Percentiles rank a stretch among this genome's conserved stretches.
Conservation (phyloP, 768 basidiomycete genomes). For the Polyporus arcularius region DNA sequence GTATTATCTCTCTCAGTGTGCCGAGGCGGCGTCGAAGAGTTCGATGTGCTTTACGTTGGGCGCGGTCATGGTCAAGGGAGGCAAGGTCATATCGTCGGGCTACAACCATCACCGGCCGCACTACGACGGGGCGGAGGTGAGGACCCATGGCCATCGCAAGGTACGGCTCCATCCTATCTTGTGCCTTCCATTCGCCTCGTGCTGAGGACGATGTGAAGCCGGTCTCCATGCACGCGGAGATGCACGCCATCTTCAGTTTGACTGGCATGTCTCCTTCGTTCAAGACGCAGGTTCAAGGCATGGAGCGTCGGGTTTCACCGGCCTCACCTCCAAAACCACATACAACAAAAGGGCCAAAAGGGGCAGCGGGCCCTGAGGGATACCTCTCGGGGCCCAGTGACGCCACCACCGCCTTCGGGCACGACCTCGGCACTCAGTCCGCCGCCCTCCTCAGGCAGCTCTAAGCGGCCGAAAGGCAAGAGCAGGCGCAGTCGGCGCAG, state of each 20-base stretch:
- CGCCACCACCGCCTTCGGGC: background rate
- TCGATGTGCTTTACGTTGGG: conserved; percentile 52
- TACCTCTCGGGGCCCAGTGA: conserved; percentile 15
- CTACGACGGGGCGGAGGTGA: conserved; percentile 48
- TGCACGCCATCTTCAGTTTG: conserved; percentile 57
- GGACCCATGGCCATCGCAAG: conserved; percentile 42
- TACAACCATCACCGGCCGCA: conserved; percentile 57
- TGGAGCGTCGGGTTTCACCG: conserved; percentile 32
- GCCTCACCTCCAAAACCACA: conserved; percentile 24
- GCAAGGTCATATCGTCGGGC: conserved; percentile 53
- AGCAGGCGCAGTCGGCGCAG: conserved; percentile 5
- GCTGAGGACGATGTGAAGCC: conserved; percentile 20
- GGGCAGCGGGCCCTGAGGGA: conserved; percentile 19
- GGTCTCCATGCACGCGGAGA: conserved; percentile 61
- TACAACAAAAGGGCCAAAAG: conserved; percentile 26
- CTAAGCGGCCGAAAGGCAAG: conserved; percentile 16
- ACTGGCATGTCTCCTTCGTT: conserved; percentile 52
- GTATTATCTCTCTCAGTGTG: conserved; percentile 53
- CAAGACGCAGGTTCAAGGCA: conserved; percentile 55
- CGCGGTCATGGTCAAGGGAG: conserved; percentile 53
- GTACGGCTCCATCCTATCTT: conserved; percentile 7
- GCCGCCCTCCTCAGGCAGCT: background rate
- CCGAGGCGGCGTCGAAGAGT: conserved; percentile 50
- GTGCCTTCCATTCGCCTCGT: background rate
- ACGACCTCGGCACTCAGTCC: background rate